Conservation (phyloP, 179 eudicot species). For the Actinidia polygama region DNA sequence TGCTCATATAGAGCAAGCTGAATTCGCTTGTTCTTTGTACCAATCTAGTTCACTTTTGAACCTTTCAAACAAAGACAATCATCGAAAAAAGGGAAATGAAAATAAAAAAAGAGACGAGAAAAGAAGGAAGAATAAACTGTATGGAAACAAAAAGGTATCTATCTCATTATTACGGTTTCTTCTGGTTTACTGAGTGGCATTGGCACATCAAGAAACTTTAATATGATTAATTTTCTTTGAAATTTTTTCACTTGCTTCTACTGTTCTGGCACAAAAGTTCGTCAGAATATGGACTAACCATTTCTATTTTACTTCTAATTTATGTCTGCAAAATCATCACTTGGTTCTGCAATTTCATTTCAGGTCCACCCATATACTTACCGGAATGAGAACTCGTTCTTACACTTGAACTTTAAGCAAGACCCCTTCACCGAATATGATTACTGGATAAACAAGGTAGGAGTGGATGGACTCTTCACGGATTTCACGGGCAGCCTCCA, state of each 20-base stretch:
- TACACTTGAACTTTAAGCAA: constrained; percentile 76
- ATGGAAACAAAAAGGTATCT: not conserved
- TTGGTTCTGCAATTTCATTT: not conserved
- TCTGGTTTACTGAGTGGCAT: not conserved
- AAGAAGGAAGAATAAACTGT: not conserved
- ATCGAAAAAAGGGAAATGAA: not conserved
- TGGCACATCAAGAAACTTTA: not conserved
- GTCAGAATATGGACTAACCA: not conserved
- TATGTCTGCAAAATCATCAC: not conserved
- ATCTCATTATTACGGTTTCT: not conserved
- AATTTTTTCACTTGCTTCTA: not conserved
- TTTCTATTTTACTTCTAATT: not conserved
- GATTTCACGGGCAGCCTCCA: constrained; percentile 95
- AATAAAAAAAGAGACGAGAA: not conserved
- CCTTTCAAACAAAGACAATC: not conserved
- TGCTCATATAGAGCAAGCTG: not conserved
- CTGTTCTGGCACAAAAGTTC: not conserved
- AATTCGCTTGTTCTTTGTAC: constrained; percentile 2
- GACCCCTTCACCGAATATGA: constrained; percentile 79
- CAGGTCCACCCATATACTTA: constrained; percentile 97
- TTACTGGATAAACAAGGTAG: constrained; percentile 81
- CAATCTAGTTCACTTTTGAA: not conserved
- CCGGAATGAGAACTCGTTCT: constrained; percentile 71
- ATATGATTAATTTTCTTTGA: not conserved
- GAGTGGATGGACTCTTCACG: constrained; percentile 92